Evolutionary conservation across 768 basidiomycete genomes (phyloP).

Genomic region (Asterophora parasitica): DNA sequence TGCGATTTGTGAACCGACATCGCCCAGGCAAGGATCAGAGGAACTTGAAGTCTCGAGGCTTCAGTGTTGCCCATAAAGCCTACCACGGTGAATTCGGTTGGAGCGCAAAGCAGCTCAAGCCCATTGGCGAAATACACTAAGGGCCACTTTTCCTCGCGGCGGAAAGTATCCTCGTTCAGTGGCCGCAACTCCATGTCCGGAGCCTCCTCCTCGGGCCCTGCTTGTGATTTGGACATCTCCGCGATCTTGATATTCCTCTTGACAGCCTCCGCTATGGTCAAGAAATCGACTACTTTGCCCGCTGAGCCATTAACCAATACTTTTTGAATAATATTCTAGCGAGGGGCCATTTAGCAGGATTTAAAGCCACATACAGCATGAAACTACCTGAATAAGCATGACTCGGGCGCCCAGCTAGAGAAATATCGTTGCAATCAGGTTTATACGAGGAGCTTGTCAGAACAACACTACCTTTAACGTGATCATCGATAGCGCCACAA

Average conservation of each 20-base stretch:
- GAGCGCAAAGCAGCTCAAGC: constrained; percentile 43
- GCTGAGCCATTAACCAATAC: constrained; percentile 63
- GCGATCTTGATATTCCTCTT: constrained; percentile 32
- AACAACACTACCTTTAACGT: constrained; percentile 38
- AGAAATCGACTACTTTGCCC: constrained; percentile 49
- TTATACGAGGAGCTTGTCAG: neutral
- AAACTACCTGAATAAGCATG: constrained; percentile 59
- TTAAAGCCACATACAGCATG: neutral
- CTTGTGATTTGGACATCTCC: constrained; percentile 4
- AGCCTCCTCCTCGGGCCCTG: neutral
- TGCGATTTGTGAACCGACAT: constrained; percentile 86
- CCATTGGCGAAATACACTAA: constrained; percentile 54
- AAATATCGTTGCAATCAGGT: neutral
- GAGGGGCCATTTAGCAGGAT: neutral
- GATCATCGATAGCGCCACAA: constrained; percentile 45
- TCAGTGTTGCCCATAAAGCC: constrained; percentile 53
- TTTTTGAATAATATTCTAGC: constrained; percentile 59
- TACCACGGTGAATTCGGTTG: constrained; percentile 51
- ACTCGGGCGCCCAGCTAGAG: constrained; percentile 71
- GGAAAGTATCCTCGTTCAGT: constrained; percentile 22
- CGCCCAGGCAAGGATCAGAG: constrained; percentile 67
- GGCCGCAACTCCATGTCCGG: constrained; percentile 7
- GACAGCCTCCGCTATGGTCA: constrained; percentile 43
- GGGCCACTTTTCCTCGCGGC: constrained; percentile 42
- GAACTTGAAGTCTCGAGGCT: constrained; percentile 56